These are phyloP conservation scores for Pythium sukuiense DNA, from an alignment of 352 stramenopile species.

Conservation along the genomic window DNA sequence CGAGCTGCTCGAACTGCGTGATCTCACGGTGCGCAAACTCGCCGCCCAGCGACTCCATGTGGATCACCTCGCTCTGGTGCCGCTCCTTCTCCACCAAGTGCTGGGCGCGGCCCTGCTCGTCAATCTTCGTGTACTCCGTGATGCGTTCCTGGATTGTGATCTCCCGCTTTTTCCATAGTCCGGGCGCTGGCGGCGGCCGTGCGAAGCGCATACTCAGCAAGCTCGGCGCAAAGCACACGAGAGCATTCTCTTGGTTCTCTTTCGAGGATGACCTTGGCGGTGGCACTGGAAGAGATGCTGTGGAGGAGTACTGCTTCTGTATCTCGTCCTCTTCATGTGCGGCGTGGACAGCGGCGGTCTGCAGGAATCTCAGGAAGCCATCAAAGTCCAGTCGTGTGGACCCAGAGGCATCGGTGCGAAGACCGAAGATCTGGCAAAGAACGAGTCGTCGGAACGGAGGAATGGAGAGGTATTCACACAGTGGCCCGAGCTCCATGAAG, in stretches of 20 bases:
- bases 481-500: slow-evolving; percentile 53
- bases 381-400: slow-evolving; percentile 42
- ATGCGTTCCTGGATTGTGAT: slow-evolving; percentile 87
- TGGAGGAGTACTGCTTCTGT: slow-evolving; percentile 20
- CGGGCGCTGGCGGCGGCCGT: slow-evolving; percentile 49
- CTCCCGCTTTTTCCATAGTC: slow-evolving; percentile 87
- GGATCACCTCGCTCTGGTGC: slow-evolving; percentile 83
- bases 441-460: slow-evolving; percentile 59
- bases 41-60: slow-evolving; percentile 78
- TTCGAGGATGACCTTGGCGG: slow-evolving; percentile 1
- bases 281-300: slow-evolving; percentile 23
- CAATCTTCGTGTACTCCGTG: slow-evolving; percentile 88
- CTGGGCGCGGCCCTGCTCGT: slow-evolving; percentile 72
- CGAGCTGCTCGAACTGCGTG: slow-evolving; percentile 83
- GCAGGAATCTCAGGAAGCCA: slow-evolving; percentile 65
- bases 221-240: slow-evolving; percentile 52
- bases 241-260: slow-evolving; percentile 16
- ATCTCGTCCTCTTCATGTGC: slow-evolving; percentile 44
- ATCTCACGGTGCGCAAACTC: slow-evolving; percentile 86
- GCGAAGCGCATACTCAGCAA: slow-evolving; percentile 40
- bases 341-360: slow-evolving; percentile 52
- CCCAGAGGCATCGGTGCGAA: slow-evolving; percentile 34
- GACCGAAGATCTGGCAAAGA: slow-evolving; percentile 53
- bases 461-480: slow-evolving; percentile 76
- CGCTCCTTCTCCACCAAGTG: slow-evolving; percentile 80